Percentiles rank a stretch among this genome's conserved stretches.
Conservation (phyloP, 2,329 filamentous ascomycete species). For the Aspergillus sp. region DNA sequence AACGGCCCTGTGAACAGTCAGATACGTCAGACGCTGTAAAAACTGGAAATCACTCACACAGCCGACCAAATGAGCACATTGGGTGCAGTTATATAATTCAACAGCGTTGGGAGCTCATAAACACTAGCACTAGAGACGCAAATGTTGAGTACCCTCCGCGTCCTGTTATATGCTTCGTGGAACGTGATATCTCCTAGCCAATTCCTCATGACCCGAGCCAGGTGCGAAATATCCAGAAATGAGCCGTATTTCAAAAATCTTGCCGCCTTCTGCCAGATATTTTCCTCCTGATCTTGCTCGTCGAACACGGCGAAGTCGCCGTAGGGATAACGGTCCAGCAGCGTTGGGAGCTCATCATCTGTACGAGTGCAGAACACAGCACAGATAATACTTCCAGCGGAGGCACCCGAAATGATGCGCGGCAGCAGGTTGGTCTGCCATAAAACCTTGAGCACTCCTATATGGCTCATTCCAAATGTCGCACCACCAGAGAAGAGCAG, state of each 20-base stretch:
- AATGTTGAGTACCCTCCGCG: constrained; percentile 83
- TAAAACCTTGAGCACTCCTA: constrained; percentile 75
- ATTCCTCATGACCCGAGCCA: constrained; percentile 70
- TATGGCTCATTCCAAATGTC: constrained; percentile 86
- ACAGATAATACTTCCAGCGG: constrained; percentile 78
- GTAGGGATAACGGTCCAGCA: constrained; percentile 64
- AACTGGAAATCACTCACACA: constrained; percentile 46
- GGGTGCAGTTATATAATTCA: constrained; percentile 89
- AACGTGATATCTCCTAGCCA: constrained; percentile 87
- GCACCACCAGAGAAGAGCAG: constrained; percentile 76
- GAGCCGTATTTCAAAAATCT: constrained; percentile 72
- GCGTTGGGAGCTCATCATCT: constrained; percentile 65
- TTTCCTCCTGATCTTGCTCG: constrained; percentile 50
- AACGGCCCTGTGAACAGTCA: constrained; percentile 50
- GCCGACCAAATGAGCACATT: constrained; percentile 96
- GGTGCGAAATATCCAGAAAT: constrained; percentile 75
- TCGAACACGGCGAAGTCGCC: constrained; percentile 79
- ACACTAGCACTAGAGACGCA: constrained; percentile 81
- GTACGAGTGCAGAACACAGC: constrained; percentile 69
- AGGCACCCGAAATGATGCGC: constrained; percentile 79
- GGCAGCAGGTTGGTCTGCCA: constrained; percentile 68
- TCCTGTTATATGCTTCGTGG: constrained; percentile 92
- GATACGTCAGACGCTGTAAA: not conserved
- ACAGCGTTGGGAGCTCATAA: constrained; percentile 74
- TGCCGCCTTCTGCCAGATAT: constrained; percentile 59